A percentile compares a stretch with the other conserved stretches of the same genome.
These are phyloP conservation scores for Phragmites australis DNA, from an alignment of 176 grass and related monocot genomes.

Conservation along the genomic window DNA sequence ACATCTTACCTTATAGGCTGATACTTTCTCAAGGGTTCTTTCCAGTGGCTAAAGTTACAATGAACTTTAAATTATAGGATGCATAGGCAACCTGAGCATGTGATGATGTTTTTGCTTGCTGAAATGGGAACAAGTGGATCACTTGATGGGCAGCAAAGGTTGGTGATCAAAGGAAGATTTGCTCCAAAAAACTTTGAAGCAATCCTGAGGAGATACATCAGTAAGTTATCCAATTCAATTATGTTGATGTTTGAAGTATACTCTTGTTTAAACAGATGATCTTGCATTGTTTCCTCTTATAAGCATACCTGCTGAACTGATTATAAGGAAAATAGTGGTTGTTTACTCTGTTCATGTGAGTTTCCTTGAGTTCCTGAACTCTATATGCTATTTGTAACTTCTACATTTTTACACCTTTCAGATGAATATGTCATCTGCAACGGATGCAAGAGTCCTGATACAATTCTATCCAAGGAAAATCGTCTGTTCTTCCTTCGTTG, in stretches of 20 bases:
- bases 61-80: slow-evolving; percentile 50
- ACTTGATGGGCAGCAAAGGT: slow-evolving; percentile 84
- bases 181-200: slow-evolving; percentile 69
- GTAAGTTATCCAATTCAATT: slow-evolving; percentile 39
- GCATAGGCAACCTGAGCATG: slow-evolving; percentile 91
- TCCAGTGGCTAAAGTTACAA: neutral
- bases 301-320: neutral
- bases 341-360: neutral
- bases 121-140: slow-evolving; percentile 88
- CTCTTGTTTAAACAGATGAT: neutral
- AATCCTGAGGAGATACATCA: slow-evolving; percentile 80
- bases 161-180: slow-evolving; percentile 92
- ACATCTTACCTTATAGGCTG: neutral
- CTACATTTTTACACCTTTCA: slow-evolving; percentile 18
- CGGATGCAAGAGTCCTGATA: slow-evolving; percentile 87
- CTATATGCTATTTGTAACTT: neutral
- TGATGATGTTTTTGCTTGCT: slow-evolving; percentile 87
- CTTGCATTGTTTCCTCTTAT: neutral
- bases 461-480: slow-evolving; percentile 84
- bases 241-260: neutral
- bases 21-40: neutral
- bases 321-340: neutral
- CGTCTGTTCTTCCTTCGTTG: slow-evolving; percentile 81
- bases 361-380: neutral
- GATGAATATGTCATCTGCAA: slow-evolving; percentile 91